These are phyloP conservation scores for Phytophthora nicotianae DNA, from an alignment of 352 stramenopile genomes.

Conservation along the genomic window DNA sequence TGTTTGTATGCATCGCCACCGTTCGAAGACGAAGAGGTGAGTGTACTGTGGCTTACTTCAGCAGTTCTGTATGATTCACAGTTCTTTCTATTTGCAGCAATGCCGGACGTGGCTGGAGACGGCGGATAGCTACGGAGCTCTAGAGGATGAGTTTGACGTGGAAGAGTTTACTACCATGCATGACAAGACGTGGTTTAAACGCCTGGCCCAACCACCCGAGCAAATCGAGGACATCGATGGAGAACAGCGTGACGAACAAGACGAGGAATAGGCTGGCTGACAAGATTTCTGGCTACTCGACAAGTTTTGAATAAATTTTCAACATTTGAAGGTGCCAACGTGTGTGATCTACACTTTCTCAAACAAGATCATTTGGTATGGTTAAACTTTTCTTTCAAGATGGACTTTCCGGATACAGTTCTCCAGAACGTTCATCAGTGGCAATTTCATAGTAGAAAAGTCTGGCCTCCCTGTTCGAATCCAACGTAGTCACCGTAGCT, in stretches of 20 bases:
- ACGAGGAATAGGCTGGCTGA: not conserved
- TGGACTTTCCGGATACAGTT: not conserved
- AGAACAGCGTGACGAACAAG: slow-evolving; percentile 13
- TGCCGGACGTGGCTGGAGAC: slow-evolving; percentile 81
- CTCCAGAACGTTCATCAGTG: not conserved
- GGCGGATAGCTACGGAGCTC: slow-evolving; percentile 73
- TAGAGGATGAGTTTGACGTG: slow-evolving; percentile 78
- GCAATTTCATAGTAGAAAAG: not conserved
- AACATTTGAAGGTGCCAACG: too few species aligned
- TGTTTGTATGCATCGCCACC: slow-evolving; percentile 59
- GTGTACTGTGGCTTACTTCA: not conserved
- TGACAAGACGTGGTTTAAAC: slow-evolving; percentile 59
- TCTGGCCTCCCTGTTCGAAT: not conserved
- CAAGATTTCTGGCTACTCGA: not conserved
- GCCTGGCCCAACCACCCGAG: slow-evolving; percentile 51
- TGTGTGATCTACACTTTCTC: not conserved
- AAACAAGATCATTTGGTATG: not conserved
- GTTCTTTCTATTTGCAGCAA: slow-evolving; percentile 34
- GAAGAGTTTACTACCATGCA: slow-evolving; percentile 64
- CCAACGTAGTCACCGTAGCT: not conserved
- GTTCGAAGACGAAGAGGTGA: slow-evolving; percentile 67
- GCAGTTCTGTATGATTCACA: not conserved
- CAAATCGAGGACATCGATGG: slow-evolving; percentile 35
- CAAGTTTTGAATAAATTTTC: too few species aligned
- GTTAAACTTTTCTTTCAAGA: not conserved